Evolutionary conservation across 2,329 filamentous ascomycete species (phyloP), one percentile per base, ranked within the genome.

Genomic region (Fusarium foetens): DNA sequence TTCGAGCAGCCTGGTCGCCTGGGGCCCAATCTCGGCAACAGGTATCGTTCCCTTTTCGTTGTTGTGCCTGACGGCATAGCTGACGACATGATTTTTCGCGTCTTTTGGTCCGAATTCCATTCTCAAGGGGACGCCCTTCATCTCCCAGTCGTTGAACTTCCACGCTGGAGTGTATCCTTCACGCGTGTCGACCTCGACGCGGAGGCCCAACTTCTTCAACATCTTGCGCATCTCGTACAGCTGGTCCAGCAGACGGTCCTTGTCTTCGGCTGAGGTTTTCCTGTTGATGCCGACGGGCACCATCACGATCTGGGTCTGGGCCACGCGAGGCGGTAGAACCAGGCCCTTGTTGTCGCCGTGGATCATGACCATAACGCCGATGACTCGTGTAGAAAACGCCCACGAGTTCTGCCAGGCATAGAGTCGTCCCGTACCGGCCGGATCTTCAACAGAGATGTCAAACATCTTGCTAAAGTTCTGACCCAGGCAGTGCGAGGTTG

Each of bases 401-500:
- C 96, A 99, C 17, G 94, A 98, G 86, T 99, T 99, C 83, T 99
- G 96, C 95, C 95, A 98, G 63, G 98, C 95, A 79, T 95, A 86
- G 63, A 98, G 85, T 78, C 94, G 91, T 73, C 93, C 93, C 83
- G 93, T 92, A 81, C 96, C 88, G 67, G 87, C 86, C 27, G 96
- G 96, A 79, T 99, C 95, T 82, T 99, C 95, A 33, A 99, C 94
- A 1, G 92, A 97, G 81, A 99, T 98, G 82, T 96, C 93, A 81
- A 98, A 99, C 95, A 99, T 99, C 85, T 97, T 98, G 81, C 92
- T 95, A 84, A 99, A 99, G 85, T 99, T 97, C 84, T 98, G 96
- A 58, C 96, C 96, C 12, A 99, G 87, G 77, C 91, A 94, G 85
- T 99, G 96, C 55, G 94, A 97, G 41, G 96, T 99, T 59, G 91